Percentiles rank a stretch among this genome's conserved stretches.
These are phyloP conservation scores for Cercospora sp. DNA, from an alignment of 2,329 filamentous ascomycete genomes.

Conservation along the genomic window DNA sequence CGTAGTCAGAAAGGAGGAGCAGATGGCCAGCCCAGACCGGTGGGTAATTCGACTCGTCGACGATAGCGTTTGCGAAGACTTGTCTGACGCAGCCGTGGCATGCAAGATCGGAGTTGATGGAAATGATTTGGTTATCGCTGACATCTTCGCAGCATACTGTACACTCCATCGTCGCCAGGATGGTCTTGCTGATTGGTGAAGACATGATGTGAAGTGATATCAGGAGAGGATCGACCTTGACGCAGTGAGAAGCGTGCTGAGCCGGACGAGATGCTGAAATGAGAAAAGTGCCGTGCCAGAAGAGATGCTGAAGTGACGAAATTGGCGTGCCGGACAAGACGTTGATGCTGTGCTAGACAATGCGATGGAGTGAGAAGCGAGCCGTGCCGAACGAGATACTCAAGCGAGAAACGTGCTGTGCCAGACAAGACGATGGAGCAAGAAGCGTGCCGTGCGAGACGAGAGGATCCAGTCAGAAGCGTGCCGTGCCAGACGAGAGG, in stretches of 20 bases:
- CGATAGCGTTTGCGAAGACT: neutral
- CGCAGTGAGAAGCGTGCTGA: neutral
- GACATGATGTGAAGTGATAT: neutral
- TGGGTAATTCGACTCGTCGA: neutral
- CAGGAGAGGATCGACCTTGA: neutral
- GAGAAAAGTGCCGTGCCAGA: neutral
- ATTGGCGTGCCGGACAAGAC: neutral
- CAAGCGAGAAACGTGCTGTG: neutral
- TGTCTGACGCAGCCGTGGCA: slow-evolving; percentile 2
- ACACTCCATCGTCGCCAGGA: neutral
- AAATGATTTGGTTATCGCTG: neutral
- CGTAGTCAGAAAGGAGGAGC: neutral
- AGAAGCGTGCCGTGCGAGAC: neutral
- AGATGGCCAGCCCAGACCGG: neutral
- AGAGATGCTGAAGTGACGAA: neutral
- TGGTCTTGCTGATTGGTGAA: neutral
- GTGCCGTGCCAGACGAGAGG: neutral
- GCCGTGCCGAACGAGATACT: neutral
- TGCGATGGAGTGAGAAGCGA: neutral
- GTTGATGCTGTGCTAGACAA: neutral
- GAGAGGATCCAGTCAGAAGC: neutral
- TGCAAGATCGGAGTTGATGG: neutral
- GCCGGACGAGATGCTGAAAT: neutral
- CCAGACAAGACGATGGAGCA: neutral
- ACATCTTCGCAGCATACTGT: neutral